Conservation (phyloP, 2,329 filamentous ascomycete genomes). For the Exophiala viscosa region DNA sequence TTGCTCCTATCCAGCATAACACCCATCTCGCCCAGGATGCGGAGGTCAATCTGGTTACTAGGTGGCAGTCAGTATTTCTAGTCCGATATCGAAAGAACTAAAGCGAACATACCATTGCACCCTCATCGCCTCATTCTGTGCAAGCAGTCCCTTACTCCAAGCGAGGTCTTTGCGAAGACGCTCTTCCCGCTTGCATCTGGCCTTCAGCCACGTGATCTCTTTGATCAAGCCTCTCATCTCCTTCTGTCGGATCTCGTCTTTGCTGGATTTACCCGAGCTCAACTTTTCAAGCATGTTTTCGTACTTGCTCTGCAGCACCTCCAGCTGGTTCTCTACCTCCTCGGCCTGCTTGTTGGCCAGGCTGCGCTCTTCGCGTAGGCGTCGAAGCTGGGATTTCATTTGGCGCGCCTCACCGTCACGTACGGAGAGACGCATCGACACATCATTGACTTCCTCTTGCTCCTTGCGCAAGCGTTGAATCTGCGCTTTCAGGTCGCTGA, state of each 20-base stretch:
- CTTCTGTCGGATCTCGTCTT: slow-evolving; percentile 51
- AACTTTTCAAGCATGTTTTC: slow-evolving; percentile 57
- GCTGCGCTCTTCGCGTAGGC: slow-evolving; percentile 49
- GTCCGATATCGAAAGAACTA: slow-evolving; percentile 5
- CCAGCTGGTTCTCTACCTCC: slow-evolving; percentile 40
- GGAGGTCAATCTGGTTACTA: slow-evolving; percentile 89
- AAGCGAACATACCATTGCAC: slow-evolving; percentile 69
- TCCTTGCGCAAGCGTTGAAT: slow-evolving; percentile 58
- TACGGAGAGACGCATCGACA: slow-evolving; percentile 68
- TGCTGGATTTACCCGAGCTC: slow-evolving; percentile 34
- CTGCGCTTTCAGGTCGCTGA: slow-evolving; percentile 56
- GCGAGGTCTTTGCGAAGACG: slow-evolving; percentile 74
- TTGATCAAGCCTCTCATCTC: slow-evolving; percentile 77
- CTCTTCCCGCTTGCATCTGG: slow-evolving; percentile 74
- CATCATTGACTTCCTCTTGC: slow-evolving; percentile 43
- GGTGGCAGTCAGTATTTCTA: slow-evolving; percentile 24
- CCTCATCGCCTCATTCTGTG: slow-evolving; percentile 64
- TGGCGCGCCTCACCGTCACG: slow-evolving; percentile 63
- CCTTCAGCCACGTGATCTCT: slow-evolving; percentile 88
- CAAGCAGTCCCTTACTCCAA: slow-evolving; percentile 82
- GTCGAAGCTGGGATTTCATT: slow-evolving; percentile 59
- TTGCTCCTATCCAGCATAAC: slow-evolving; percentile 47
- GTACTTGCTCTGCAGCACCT: slow-evolving; percentile 56
- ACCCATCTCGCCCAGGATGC: slow-evolving; percentile 79
- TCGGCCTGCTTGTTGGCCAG: slow-evolving; percentile 41